Evolutionary conservation across 2,329 filamentous ascomycete genomes (phyloP).

Genomic region (Hymenoscyphus occultus): DNA sequence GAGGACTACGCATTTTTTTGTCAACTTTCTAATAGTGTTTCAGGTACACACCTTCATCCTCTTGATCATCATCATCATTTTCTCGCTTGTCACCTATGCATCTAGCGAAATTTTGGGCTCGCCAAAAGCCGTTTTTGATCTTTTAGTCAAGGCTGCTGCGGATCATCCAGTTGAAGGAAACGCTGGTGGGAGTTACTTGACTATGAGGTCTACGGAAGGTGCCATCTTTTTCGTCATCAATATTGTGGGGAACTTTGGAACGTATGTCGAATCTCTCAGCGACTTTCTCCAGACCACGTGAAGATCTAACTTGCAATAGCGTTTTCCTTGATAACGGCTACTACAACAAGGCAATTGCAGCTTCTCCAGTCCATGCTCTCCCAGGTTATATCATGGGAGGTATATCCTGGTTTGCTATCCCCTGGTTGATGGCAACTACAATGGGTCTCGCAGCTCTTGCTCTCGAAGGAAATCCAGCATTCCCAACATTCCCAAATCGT

Average conservation of each 20-base stretch:
- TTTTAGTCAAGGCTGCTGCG: slow-evolving; percentile 65
- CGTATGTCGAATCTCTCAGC: slow-evolving; percentile 23
- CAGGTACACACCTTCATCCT: slow-evolving; percentile 77
- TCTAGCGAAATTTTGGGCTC: slow-evolving; percentile 70
- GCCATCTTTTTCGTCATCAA: slow-evolving; percentile 92
- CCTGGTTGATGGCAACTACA: slow-evolving; percentile 84
- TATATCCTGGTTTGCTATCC: slow-evolving; percentile 88
- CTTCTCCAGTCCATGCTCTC: slow-evolving; percentile 78
- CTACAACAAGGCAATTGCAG: slow-evolving; percentile 92
- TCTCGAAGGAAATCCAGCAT: slow-evolving; percentile 68
- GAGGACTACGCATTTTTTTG: neutral
- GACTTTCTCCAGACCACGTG: neutral
- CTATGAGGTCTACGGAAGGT: slow-evolving; percentile 78
- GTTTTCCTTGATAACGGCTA: slow-evolving; percentile 87
- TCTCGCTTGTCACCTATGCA: slow-evolving; percentile 78
- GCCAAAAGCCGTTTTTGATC: slow-evolving; percentile 73
- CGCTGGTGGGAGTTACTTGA: slow-evolving; percentile 76
- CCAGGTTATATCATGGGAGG: slow-evolving; percentile 82
- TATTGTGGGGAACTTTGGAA: slow-evolving; percentile 76
- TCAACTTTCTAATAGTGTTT: slow-evolving; percentile 51
- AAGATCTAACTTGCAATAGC: slow-evolving; percentile 44
- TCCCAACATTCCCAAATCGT: slow-evolving; percentile 70
- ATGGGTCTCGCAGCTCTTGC: slow-evolving; percentile 81
- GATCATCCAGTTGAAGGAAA: slow-evolving; percentile 78
- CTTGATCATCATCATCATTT: slow-evolving; percentile 80